Evolutionary conservation across 176 grass and related monocot genomes (phyloP).

Genomic region (Bonia amplexicaulis): DNA sequence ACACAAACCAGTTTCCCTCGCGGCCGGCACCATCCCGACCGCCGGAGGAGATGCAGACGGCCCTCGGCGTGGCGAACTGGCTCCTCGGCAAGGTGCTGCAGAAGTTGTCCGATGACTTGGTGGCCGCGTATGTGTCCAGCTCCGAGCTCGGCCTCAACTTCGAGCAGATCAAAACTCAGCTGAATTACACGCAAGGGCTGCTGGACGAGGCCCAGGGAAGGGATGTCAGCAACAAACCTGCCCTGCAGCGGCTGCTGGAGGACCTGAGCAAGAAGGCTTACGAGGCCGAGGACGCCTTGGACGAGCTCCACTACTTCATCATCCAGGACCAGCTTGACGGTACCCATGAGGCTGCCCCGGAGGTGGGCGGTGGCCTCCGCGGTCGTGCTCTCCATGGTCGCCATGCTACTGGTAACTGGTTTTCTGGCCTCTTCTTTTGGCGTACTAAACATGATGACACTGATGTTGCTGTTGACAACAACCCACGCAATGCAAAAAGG

Average conservation of each 20-base stretch:
- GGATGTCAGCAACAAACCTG: not conserved
- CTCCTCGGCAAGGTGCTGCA: not conserved
- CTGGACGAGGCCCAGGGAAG: not conserved
- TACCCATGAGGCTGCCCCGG: not conserved
- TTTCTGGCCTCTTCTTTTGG: not conserved
- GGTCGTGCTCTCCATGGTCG: not conserved
- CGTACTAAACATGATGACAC: not conserved
- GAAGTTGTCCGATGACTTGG: not conserved
- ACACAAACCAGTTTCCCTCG: too few species aligned
- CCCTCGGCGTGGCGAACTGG: not conserved
- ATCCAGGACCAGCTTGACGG: slow-evolving; percentile 13
- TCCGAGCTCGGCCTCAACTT: not conserved
- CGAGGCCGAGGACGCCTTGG: slow-evolving; percentile 10
- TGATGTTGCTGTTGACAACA: not conserved
- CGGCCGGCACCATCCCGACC: too few species aligned
- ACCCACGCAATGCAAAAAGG: not conserved
- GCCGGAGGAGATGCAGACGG: not conserved
- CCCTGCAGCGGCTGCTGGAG: not conserved
- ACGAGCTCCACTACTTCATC: slow-evolving; percentile 24
- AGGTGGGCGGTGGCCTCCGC: not conserved
- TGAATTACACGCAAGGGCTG: not conserved
- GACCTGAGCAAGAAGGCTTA: not conserved
- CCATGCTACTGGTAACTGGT: not conserved
- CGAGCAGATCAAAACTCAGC: not conserved
- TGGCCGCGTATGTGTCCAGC: not conserved